Base-by-base conservation (phyloP, 805 yeast genomes). In the Myxozyma geophila region DNA sequence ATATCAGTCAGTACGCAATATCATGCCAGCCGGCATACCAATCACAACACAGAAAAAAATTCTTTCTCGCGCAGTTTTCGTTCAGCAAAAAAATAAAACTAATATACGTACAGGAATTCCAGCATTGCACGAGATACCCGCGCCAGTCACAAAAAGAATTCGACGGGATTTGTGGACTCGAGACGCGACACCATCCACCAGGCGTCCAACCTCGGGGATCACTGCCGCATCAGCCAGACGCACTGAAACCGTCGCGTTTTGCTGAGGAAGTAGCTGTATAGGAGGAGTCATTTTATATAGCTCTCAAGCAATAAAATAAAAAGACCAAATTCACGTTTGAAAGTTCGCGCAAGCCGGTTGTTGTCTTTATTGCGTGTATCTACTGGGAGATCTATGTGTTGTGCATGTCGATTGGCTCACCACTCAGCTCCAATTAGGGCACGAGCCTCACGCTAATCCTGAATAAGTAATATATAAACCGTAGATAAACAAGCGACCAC, bases 71-170 rank as follows among this genome's bases (percentile, higher is more conserved):
- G 21, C n/a, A 51, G 19, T 5, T 19, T 33, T 43, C 54, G 44
- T 36, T 28, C 43, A 21, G 17, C 15, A 41, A 9, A 37, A 37
- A 40, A 48, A 17, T 44, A 17, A 54, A 41, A 33, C 44, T 13
- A 9, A 47, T 39, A 39, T 10, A 62, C 75, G 19, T 63, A 71
- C 75, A 1, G 99, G 99, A 53, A 93, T 95, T 0, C 99, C 98
- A 0, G 98, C 98, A 73, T 89, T 90, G 74, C 97, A 91, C 15
- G 97, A 90, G 63, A 93, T 91, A 0, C 99, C 99, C 1, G 99
- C 99, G 7, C 99, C 98, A 13, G 69, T 66, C 40, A 66, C 64
- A 40, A 66, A 40, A 21, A 66, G 28, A 19, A 66, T 66, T 15
- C 62, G 59, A 21, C 62, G 58, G 19, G 69, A 55, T 46, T 50